A percentile compares a stretch with the other conserved stretches of the same genome.
These are phyloP conservation scores for Alternaria burnsii DNA, from an alignment of 2,329 filamentous ascomycete species.

Conservation along the genomic window DNA sequence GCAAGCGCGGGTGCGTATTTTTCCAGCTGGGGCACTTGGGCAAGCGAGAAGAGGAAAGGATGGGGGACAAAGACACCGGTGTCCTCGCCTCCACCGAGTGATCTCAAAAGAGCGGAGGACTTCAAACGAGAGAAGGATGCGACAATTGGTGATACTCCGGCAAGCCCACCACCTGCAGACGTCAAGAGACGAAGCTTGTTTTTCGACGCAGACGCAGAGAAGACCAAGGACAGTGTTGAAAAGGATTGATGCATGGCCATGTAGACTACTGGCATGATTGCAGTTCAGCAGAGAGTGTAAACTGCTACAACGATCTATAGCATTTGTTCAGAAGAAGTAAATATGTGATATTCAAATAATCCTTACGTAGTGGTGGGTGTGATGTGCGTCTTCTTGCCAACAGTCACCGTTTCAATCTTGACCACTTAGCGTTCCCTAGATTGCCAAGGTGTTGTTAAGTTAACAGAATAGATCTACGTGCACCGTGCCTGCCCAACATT, in stretches of 20 bases:
- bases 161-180: slow-evolving; percentile 2
- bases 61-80: slow-evolving; percentile 41
- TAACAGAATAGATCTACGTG: neutral
- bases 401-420: neutral
- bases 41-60: slow-evolving; percentile 73
- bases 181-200: slow-evolving; percentile 26
- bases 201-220: slow-evolving; percentile 33
- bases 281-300: neutral
- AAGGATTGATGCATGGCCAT: neutral
- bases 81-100: slow-evolving; percentile 33
- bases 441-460: neutral
- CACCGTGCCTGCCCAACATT: neutral
- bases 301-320: neutral
- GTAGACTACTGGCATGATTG: neutral
- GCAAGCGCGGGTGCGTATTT: slow-evolving; percentile 69
- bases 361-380: neutral
- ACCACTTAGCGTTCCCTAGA: neutral
- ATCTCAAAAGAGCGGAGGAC: slow-evolving; percentile 40
- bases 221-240: slow-evolving; percentile 5
- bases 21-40: slow-evolving; percentile 70
- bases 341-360: neutral
- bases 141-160: slow-evolving; percentile 9
- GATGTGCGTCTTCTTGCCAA: neutral
- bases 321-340: neutral
- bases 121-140: slow-evolving; percentile 33